These are phyloP conservation scores for Boletus tomentosulus DNA, from an alignment of 768 basidiomycete species.

Conservation along the genomic window DNA sequence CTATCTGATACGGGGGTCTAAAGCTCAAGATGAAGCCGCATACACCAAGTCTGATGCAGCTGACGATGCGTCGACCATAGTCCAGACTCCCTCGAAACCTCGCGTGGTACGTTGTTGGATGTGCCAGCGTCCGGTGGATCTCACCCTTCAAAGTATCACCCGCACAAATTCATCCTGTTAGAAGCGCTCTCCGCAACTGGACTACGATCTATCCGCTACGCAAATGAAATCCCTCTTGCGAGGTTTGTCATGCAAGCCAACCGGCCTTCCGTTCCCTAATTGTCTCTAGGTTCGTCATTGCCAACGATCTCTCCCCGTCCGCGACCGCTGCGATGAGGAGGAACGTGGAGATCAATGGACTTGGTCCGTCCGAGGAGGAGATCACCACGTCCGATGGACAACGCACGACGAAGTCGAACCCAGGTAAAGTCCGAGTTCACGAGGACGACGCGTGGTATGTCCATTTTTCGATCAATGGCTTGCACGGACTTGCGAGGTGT, in stretches of 20 bases:
- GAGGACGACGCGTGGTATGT: conserved; percentile 92
- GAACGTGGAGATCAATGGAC: conserved; percentile 79
- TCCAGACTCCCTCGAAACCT: conserved; percentile 7
- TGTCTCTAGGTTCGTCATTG: conserved; percentile 81
- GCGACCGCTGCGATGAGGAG: conserved; percentile 83
- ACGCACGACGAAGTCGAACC: conserved; percentile 11
- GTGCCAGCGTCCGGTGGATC: neutral
- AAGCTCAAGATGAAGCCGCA: conserved; percentile 3
- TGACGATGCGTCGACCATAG: neutral
- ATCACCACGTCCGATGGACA: conserved; percentile 9
- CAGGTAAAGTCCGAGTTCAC: conserved; percentile 70
- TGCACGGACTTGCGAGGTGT: neutral
- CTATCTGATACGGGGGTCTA: conserved; percentile 1
- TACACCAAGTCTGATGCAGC: neutral
- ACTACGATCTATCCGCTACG: conserved; percentile 92
- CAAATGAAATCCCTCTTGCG: conserved; percentile 90
- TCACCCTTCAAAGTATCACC: conserved; percentile 40
- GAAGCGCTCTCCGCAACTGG: conserved; percentile 97
- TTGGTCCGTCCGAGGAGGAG: conserved; percentile 39
- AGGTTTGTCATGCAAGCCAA: conserved; percentile 48
- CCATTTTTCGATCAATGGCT: neutral
- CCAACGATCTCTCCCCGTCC: conserved; percentile 84
- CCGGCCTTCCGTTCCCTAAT: conserved; percentile 8
- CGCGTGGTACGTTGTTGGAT: conserved; percentile 21
- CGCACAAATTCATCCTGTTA: conserved; percentile 71